Base-by-base conservation (phyloP, 2,329 filamentous ascomycete species). In the Parastagonospora avenae region DNA sequence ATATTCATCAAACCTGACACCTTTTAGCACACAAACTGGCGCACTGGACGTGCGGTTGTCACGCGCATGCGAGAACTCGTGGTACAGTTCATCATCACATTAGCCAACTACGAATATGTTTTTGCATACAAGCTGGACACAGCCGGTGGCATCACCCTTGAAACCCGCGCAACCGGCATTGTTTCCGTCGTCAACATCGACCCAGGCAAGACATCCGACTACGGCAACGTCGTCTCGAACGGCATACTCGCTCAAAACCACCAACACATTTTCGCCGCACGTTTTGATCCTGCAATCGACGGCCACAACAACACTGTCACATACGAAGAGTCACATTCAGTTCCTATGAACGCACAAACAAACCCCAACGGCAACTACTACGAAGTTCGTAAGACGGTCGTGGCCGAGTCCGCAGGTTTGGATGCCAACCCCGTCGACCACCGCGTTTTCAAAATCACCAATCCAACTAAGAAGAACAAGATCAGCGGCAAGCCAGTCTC, bases 41-140 rank as follows among this genome's bases (percentile, higher is more conserved):
- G 86, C 4, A 89, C 85, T 0, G 77, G 79, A 27, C 79, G 83
- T 1, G 84, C 85, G 0, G 83, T 85, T 1, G 83, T 88, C 0
- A 83, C 82, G 0, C 78, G 87, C 7, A 77, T 80, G 50, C 80
- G 86, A 1, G 82, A 87, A 58, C 77, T 89, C 2, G 85, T 89
- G 0, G 70, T 89, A 2, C 86, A 89, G 59, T 86, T 83, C 64
- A 85, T 89, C 69, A 83, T 86, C 56, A 89, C 86, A 0, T 79
- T 89, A 2, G 83, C 83, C 15, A 89, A 90, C 72, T 89, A 90
- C 74, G 86, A 89, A 63, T 89, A 89, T 64, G 80, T 88, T 35
- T 83, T 89, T 50, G 80, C 82, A 2, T 88, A 81, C 70, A 82
- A 84, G 54, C 84, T 90, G 52, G 82, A 87, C 63, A 85, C 85